A percentile compares a stretch with the other conserved stretches of the same genome.
These are phyloP conservation scores for Trichoderma gracile DNA, from an alignment of 2,329 filamentous ascomycete genomes.

Conservation along the genomic window DNA sequence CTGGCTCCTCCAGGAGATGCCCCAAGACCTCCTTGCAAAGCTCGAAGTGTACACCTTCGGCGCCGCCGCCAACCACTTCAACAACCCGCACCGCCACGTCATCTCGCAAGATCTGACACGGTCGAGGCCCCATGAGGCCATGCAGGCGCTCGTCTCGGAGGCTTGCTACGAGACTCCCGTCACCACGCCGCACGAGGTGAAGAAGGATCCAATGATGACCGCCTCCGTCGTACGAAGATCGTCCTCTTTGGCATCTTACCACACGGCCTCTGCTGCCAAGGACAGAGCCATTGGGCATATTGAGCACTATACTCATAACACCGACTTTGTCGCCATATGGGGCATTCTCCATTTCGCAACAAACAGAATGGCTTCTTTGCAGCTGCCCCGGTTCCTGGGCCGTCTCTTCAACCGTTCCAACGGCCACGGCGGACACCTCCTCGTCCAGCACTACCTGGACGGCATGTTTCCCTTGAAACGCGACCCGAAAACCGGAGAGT, in stretches of 20 bases:
- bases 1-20: slow-evolving; percentile 72
- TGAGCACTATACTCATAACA: slow-evolving; percentile 76
- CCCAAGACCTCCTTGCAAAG: slow-evolving; percentile 64
- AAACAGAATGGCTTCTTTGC: slow-evolving; percentile 42
- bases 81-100: slow-evolving; percentile 65
- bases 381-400: slow-evolving; percentile 62
- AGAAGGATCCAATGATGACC: slow-evolving; percentile 28
- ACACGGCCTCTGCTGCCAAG: slow-evolving; percentile 42
- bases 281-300: slow-evolving; percentile 65
- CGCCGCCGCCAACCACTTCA: slow-evolving; percentile 78
- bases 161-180: slow-evolving; percentile 36
- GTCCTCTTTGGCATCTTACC: slow-evolving; percentile 38
- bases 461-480: slow-evolving; percentile 58
- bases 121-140: slow-evolving; percentile 40
- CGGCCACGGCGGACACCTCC: slow-evolving; percentile 56
- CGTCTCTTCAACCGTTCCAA: slow-evolving; percentile 59
- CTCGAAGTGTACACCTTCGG: slow-evolving; percentile 80
- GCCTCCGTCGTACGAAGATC: slow-evolving; percentile 31
- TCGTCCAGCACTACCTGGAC: slow-evolving; percentile 63
- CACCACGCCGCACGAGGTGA: slow-evolving; percentile 29
- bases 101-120: slow-evolving; percentile 44
- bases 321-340: slow-evolving; percentile 73
- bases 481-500: slow-evolving; percentile 45
- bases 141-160: slow-evolving; percentile 41
- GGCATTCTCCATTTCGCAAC: slow-evolving; percentile 69